A percentile compares a stretch with the other conserved stretches of the same genome.
Evolutionary conservation across 257 asterid species (phyloP).

Genomic region (Rubia yunnanensis): DNA sequence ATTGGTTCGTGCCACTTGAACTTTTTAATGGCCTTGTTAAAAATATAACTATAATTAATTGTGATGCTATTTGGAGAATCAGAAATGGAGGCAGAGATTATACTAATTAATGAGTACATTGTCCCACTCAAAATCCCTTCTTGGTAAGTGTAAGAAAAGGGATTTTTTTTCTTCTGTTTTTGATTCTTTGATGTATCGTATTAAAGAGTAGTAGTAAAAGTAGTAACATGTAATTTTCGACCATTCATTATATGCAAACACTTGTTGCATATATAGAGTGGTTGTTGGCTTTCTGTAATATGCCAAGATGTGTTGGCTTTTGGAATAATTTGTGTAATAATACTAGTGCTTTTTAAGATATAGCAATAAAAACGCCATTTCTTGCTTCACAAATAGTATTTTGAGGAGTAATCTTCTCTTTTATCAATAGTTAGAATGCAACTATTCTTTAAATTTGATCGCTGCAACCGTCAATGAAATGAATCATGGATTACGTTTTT

Average conservation of each 20-base stretch:
- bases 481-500: neutral
- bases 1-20: constrained; percentile 47
- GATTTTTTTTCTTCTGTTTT: neutral
- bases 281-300: neutral
- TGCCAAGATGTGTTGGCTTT: neutral
- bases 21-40: neutral
- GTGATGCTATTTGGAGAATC: neutral
- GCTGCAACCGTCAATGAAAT: neutral
- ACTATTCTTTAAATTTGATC: no score
- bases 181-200: neutral
- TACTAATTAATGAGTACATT: neutral
- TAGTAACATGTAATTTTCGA: neutral
- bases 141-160: neutral
- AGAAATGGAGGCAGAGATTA: neutral
- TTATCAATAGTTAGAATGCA: no score
- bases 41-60: neutral
- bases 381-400: neutral
- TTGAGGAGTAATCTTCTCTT: no score
- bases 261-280: neutral
- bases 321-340: neutral
- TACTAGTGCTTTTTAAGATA: no score
- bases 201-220: neutral
- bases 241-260: neutral
- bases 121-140: neutral
- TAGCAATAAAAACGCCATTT: no score